Evolutionary conservation across 805 yeast species (phyloP), one percentile per base, ranked within the genome.

Genomic region (Saccharomycopsis microspora): DNA sequence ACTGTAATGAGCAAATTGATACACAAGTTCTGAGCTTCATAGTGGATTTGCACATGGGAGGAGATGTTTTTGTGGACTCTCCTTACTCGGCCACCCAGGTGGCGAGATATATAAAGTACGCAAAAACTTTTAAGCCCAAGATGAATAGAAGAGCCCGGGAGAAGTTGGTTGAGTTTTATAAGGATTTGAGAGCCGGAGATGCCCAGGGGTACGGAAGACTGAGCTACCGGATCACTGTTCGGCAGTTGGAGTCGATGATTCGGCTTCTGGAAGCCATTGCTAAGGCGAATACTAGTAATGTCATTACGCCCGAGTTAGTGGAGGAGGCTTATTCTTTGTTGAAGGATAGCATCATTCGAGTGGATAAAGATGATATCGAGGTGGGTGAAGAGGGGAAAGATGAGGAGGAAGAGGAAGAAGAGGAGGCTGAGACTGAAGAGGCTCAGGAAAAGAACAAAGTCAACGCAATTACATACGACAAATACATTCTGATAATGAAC

Each of bases 251-350:
- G 66, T 82, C 93, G 46, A 77, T 89, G 88, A 82, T 93, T 55
- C 76, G 98, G 60, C 72, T 93, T 50, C 80, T 93, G 3, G 98
- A 93, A 63, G 97, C 96, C 1, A 89, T 93, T 64, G 97, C 98
- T 1, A 75, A 96, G 55, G 97, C 97, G 31, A 93, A 90, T 64
- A 89, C 97, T 65, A 85, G 89, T 19, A 93, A 85, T 54, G 88
- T 80, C 53, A 82, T 88, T 46, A 79, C 90, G 0, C 85, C 90
- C 5, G 72, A 74, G 35, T 85, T 87, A 62, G 97, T 90, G 41
- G 83, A 89, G 3, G 97, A 93, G 61, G 98, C 98, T 0, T 88
- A 84, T 62, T 90, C 84, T 58, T 68, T 93, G 53, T 70, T 93
- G 57, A 78, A 93, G 61, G 95, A 87, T 65, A 85, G 96, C 37